Conservation (phyloP, 352 stramenopile genomes). For the Globisporangium middletonii region DNA sequence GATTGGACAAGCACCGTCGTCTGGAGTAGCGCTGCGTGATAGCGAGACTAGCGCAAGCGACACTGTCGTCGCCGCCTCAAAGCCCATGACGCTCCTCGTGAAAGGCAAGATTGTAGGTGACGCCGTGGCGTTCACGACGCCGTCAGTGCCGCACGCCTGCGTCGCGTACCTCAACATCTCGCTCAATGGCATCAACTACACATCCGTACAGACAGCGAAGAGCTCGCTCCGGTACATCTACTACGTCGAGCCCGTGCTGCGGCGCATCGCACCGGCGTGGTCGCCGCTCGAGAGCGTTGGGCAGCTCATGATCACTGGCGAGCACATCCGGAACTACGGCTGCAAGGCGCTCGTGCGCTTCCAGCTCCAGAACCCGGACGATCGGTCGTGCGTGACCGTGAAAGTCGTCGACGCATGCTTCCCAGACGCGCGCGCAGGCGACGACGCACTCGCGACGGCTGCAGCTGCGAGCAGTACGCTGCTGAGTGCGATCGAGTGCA, state of each 20-base stretch:
- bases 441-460: not conserved
- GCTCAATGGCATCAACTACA: conserved; percentile 77
- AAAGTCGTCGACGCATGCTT: conserved; percentile 28
- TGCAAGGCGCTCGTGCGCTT: conserved; percentile 44
- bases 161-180: conserved; percentile 55
- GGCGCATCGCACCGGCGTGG: conserved; percentile 44
- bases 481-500: conserved; percentile 17
- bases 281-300: conserved; percentile 28
- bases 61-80: not conserved
- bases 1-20: not conserved
- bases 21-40: not conserved
- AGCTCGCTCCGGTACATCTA: conserved; percentile 48
- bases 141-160: conserved; percentile 28
- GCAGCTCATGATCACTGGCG: conserved; percentile 31
- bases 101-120: conserved; percentile 57
- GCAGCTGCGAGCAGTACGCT: not conserved
- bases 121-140: conserved; percentile 44
- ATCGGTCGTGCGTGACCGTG: conserved; percentile 9
- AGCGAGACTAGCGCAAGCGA: not conserved
- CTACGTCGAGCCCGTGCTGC: conserved; percentile 47
- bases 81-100: conserved; percentile 21
- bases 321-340: conserved; percentile 46
- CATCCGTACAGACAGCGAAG: conserved; percentile 25
- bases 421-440: conserved; percentile 4
- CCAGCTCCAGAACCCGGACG: conserved; percentile 25